These are phyloP conservation scores for Neurospora africana DNA, from an alignment of 495 filamentous ascomycete genomes.

Conservation along the genomic window DNA sequence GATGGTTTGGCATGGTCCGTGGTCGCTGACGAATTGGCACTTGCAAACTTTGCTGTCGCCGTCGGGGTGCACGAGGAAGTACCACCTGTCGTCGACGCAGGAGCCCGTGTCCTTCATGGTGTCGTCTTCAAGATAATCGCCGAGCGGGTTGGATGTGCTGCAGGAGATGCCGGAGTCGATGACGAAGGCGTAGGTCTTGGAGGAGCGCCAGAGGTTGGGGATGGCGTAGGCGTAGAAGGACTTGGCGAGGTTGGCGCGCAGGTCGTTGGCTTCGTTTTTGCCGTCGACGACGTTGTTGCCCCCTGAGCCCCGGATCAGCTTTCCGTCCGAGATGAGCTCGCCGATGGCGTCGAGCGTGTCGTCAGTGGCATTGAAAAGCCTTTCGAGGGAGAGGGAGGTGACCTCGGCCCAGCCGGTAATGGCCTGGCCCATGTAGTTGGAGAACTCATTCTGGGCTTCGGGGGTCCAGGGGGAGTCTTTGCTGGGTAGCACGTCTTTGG, in stretches of 20 bases:
- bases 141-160: slow-evolving; percentile 7
- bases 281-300: not conserved
- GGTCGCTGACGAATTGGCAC: not conserved
- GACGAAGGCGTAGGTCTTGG: slow-evolving; percentile 19
- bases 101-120: slow-evolving; percentile 10
- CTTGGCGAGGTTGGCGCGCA: slow-evolving; percentile 2
- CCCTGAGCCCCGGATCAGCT: slow-evolving; percentile 16
- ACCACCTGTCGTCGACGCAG: slow-evolving; percentile 18
- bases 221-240: slow-evolving; percentile 24
- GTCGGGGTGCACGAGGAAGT: slow-evolving; percentile 20
- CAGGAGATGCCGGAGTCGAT: slow-evolving; percentile 24
- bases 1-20: not conserved
- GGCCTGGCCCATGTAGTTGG: slow-evolving; percentile 12
- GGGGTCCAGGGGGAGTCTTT: slow-evolving; percentile 2
- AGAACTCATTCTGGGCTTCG: slow-evolving; percentile 11
- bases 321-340: slow-evolving; percentile 16
- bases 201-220: slow-evolving; percentile 19
- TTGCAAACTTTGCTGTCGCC: not conserved
- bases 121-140: slow-evolving; percentile 13
- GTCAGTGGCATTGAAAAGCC: slow-evolving; percentile 10
- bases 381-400: not conserved
- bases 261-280: not conserved
- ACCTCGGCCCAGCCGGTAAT: slow-evolving; percentile 12
- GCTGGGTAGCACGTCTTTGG: not conserved
- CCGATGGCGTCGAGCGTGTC: slow-evolving; percentile 7